Base-by-base conservation (phyloP, 2,329 filamentous ascomycete genomes). In the Fusarium sp. region DNA sequence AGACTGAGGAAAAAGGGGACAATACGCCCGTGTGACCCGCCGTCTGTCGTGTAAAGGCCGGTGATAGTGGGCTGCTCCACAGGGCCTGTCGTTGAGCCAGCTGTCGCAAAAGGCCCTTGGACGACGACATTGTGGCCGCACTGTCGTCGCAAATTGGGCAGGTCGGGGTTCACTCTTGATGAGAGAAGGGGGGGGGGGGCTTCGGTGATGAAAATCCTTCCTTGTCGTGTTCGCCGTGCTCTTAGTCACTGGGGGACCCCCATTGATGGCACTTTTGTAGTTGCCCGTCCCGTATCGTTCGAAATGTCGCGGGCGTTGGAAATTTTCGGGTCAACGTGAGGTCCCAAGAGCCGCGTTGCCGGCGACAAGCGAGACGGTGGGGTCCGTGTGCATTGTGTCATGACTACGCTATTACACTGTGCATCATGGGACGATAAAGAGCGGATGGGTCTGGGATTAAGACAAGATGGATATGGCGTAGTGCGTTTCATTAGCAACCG, bases 101-200 rank as follows among this genome's bases (percentile, higher is more conserved):
- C 76, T 79, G 75, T 74, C 75, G 77, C 70, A 79, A 77, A 72
- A 79, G 74, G 77, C 77, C 71, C 70, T 64, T 78, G n/a, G 77
- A 74, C 66, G 70, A 76, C 67, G 74, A 71, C 77, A 79, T 78
- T 70, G 59, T 70, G 77, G 72, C 66, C 71, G 63, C 65, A 64
- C 71, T 70, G 65, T 68, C 56, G 77, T 78, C 72, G 74, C 70
- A 67, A 54, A 79, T 78, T 73, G 70, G 77, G 75, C 74, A 78
- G 74, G 75, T 73, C 42, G 20, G 31, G 20, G 6, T 22, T 20
- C 20, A 74, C 59, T 68, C 58, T 47, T 16, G 42, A 47, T 47
- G 42, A 22, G 40, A 42, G 29, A 14, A 22, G 42, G 40, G 42
- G 68, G 42, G 40, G 42, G 68, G 64, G 38, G 59, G 47, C 29